Conservation (phyloP, 164 flowering plant genomes). For the Vitis rupestris region DNA sequence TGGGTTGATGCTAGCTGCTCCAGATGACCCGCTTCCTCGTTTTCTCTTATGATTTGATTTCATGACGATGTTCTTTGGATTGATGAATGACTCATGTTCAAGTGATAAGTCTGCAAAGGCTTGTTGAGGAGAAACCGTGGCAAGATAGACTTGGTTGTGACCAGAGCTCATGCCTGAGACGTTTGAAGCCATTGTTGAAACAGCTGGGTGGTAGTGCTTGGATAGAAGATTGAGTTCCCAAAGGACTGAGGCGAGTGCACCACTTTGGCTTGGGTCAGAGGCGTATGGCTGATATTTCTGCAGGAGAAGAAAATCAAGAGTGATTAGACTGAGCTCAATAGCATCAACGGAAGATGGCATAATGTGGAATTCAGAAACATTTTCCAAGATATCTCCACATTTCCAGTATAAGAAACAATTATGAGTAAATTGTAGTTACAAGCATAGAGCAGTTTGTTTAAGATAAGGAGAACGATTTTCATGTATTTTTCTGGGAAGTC, state of each 20-base stretch:
- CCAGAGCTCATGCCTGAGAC: constrained; percentile 46
- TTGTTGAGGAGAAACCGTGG: constrained; percentile 57
- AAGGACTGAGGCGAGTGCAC: constrained; percentile 83
- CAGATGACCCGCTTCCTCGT: constrained; percentile 22
- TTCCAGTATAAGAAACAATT: too few relatives aligned
- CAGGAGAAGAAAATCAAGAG: background rate
- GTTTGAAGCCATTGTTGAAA: constrained; percentile 57
- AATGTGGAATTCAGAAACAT: too few relatives aligned
- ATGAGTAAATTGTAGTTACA: too few relatives aligned
- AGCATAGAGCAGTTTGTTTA: too few relatives aligned
- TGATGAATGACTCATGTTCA: constrained; percentile 42
- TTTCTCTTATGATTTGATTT: constrained; percentile 45
- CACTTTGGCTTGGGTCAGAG: constrained; percentile 71
- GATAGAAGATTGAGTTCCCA: constrained; percentile 78
- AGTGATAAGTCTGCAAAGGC: constrained; percentile 60
- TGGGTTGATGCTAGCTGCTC: background rate
- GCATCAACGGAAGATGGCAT: too few relatives aligned
- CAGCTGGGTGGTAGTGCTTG: constrained; percentile 72
- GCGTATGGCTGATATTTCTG: constrained; percentile 86
- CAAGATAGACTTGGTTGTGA: constrained; percentile 50
- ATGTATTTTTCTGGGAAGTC: background rate
- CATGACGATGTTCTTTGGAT: constrained; percentile 15
- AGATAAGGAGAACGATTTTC: too few relatives aligned
- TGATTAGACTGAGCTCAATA: background rate
- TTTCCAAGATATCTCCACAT: too few relatives aligned